Conservation (phyloP, 1,284 basidiomycete species). For the Flammula alnicola region DNA sequence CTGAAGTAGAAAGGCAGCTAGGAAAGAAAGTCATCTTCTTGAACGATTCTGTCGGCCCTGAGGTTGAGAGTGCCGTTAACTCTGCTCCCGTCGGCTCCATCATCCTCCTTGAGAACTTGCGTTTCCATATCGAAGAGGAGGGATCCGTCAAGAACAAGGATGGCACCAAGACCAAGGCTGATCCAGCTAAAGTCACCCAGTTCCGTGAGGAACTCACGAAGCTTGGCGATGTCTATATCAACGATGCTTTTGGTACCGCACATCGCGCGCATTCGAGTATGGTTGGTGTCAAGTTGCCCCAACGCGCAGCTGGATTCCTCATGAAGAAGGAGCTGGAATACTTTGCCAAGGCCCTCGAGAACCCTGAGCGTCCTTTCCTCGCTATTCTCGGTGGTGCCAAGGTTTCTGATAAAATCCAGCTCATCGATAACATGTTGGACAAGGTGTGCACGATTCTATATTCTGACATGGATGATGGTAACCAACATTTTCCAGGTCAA, state of each 20-base stretch:
- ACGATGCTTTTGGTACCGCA: conserved; percentile 98
- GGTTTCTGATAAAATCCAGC: conserved; percentile 98
- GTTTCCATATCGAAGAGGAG: conserved; percentile 99
- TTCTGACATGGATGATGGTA: conserved; percentile 4
- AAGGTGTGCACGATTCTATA: conserved; percentile 61
- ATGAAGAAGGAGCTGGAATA: conserved; percentile 99
- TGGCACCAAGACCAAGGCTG: conserved; percentile 93
- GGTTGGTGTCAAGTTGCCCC: conserved; percentile 95
- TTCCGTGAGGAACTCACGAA: conserved; percentile 90
- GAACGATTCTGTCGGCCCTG: conserved; percentile 84
- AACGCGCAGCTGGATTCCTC: conserved; percentile 94
- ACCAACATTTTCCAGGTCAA: conserved; percentile 69
- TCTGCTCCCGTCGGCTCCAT: conserved; percentile 78
- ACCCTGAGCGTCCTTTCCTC: conserved; percentile 94
- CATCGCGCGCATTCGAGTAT: conserved; percentile 99
- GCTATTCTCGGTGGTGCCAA: conserved; percentile 99
- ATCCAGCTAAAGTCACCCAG: conserved; percentile 78
- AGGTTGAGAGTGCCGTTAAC: conserved; percentile 82
- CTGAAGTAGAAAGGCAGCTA: conserved; percentile 76
- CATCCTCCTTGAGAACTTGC: conserved; percentile 95
- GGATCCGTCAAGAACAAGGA: conserved; percentile 93
- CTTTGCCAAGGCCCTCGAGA: conserved; percentile 97
- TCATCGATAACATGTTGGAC: conserved; percentile 99
- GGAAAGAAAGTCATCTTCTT: conserved; percentile 81
- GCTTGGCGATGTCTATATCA: conserved; percentile 97